These are phyloP conservation scores for Helotiales sp. DNA, from an alignment of 2,329 filamentous ascomycete species.

Conservation along the genomic window DNA sequence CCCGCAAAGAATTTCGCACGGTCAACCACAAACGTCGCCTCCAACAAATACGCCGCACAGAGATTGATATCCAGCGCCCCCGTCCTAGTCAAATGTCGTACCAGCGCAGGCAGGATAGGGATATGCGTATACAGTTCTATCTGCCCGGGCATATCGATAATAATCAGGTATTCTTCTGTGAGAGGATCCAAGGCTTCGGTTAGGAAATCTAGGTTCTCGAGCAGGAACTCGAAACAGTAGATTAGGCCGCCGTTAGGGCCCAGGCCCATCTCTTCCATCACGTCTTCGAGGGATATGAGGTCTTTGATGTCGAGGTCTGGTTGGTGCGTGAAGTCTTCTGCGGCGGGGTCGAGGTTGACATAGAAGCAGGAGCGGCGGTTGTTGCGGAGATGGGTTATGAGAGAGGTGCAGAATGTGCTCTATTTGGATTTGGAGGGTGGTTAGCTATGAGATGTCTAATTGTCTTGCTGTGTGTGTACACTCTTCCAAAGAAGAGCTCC, in stretches of 20 bases:
- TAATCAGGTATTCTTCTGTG: conserved; percentile 94
- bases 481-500: no score
- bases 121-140: conserved; percentile 99
- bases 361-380: conserved; percentile 96
- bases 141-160: conserved; percentile 98
- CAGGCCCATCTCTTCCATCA: conserved; percentile 92
- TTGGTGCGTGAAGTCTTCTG: conserved; percentile 87
- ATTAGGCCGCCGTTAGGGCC: conserved; percentile 93
- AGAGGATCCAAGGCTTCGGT: conserved; percentile 82
- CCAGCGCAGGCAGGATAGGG: conserved; percentile 84
- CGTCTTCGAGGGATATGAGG: conserved; percentile 89
- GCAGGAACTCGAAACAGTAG: conserved; percentile 95
- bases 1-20: conserved; percentile 97
- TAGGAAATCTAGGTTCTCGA: conserved; percentile 92
- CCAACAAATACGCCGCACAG: conserved; percentile 92
- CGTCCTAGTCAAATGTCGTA: conserved; percentile 77
- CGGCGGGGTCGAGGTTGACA: conserved; percentile 96
- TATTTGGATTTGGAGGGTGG: conserved; percentile 45
- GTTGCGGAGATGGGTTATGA: conserved; percentile 91
- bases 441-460: not conserved
- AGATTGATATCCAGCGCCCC: conserved; percentile 88
- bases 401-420: conserved; percentile 91
- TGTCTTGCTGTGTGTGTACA: conserved; percentile 13
- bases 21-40: conserved; percentile 94
- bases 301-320: conserved; percentile 96